Percentiles rank a stretch among this genome's conserved stretches.
phyloP scores from a whole-genome alignment of 768 basidiomycete species.

The Termitomyces sp. region DNA sequence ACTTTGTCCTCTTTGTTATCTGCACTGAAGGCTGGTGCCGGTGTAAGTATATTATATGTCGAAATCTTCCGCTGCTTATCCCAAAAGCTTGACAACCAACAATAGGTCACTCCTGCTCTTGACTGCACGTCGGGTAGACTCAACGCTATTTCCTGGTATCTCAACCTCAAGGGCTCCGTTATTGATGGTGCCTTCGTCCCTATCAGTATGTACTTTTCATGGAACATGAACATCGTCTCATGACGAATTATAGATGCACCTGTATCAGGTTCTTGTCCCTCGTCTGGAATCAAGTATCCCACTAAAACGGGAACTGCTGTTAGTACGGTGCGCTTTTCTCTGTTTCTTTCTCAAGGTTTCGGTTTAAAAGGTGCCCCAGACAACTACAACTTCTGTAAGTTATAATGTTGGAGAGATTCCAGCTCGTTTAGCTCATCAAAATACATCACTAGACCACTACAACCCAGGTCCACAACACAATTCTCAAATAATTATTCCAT shows the following conservation, averaged over 20 bases:
- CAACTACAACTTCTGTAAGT: constrained; percentile 15
- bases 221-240: neutral
- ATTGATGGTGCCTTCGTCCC: constrained; percentile 60
- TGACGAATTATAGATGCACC: constrained; percentile 40
- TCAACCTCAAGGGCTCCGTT: constrained; percentile 58
- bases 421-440: neutral
- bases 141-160: constrained; percentile 52
- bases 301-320: constrained; percentile 37
- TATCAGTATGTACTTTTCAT: constrained; percentile 39
- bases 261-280: constrained; percentile 41
- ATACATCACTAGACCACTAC: constrained; percentile 4
- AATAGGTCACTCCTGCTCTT: constrained; percentile 38
- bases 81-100: neutral
- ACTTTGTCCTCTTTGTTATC: constrained; percentile 45
- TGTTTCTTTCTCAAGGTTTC: neutral
- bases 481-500: neutral
- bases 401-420: neutral
- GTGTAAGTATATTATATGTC: constrained; percentile 26
- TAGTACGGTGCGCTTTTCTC: constrained; percentile 15
- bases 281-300: constrained; percentile 54
- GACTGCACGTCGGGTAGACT: constrained; percentile 24
- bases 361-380: neutral
- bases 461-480: constrained; percentile 9
- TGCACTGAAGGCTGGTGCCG: constrained; percentile 51
- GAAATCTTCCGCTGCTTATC: neutral